These are phyloP conservation scores for Jaenimonas drosophilae DNA, from an alignment of 208 protist species.

Conservation along the genomic window DNA sequence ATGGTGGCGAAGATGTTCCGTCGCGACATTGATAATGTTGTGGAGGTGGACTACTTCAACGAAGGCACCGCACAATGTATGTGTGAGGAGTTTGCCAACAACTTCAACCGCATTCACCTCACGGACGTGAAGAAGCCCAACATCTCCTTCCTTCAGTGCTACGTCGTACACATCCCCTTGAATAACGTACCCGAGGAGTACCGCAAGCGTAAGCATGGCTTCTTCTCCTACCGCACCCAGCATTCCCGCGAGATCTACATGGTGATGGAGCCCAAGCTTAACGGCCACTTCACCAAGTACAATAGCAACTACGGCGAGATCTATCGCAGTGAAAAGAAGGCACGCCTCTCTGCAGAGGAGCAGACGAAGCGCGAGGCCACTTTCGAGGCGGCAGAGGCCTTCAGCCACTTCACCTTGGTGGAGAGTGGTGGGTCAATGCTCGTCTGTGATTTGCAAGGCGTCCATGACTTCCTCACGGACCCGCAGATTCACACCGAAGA, in stretches of 20 bases:
- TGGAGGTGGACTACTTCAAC: conserved; percentile 84
- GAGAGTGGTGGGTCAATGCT: conserved; percentile 64
- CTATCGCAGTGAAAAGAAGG: conserved; percentile 58
- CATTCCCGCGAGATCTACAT: conserved; percentile 68
- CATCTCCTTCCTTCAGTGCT: conserved; percentile 81
- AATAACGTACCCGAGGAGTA: conserved; percentile 39
- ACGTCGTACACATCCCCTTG: conserved; percentile 59
- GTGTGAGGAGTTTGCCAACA: conserved; percentile 73
- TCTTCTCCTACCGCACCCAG: conserved; percentile 68
- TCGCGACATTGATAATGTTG: conserved; percentile 49
- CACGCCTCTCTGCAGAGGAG: conserved; percentile 22
- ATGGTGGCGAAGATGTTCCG: conserved; percentile 87
- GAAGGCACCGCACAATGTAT: conserved; percentile 82
- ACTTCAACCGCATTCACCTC: conserved; percentile 62
- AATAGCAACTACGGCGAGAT: conserved; percentile 83
- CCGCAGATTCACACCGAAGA: conserved; percentile 80
- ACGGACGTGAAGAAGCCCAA: conserved; percentile 32
- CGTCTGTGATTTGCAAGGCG: conserved; percentile 75
- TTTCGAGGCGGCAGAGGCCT: conserved; percentile 78
- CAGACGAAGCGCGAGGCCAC: conserved; percentile 30
- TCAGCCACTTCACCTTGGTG: conserved; percentile 74
- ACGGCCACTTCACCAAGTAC: conserved; percentile 80
- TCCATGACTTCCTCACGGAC: conserved; percentile 74
- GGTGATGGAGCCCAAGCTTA: conserved; percentile 85
- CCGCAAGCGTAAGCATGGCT: conserved; percentile 28